Conservation (phyloP, 352 stramenopile genomes). For the Pythium aquatile region DNA sequence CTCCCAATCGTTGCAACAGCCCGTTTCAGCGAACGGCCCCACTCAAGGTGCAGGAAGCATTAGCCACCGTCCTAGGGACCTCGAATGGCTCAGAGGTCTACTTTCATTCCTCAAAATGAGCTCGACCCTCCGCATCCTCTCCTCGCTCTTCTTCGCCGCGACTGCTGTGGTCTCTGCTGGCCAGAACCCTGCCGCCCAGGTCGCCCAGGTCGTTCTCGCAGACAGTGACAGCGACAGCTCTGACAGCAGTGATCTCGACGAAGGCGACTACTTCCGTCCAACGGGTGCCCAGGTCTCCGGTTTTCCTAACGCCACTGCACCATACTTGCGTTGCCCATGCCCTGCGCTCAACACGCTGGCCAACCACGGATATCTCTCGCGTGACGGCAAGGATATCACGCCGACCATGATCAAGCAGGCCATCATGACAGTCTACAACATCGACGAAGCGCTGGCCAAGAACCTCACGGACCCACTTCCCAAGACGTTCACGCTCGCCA, state of each 20-base stretch:
- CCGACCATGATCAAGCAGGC: neutral
- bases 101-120: neutral
- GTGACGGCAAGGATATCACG: constrained; percentile 40
- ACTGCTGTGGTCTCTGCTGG: neutral
- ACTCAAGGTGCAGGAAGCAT: neutral
- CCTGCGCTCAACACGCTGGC: constrained; percentile 46
- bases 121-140: neutral
- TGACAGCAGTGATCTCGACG: neutral
- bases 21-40: neutral
- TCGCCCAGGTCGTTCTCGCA: neutral
- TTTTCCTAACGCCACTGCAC: constrained; percentile 16
- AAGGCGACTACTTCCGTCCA: constrained; percentile 35
- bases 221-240: neutral
- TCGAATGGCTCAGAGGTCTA: too few relatives aligned
- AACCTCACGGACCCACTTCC: neutral
- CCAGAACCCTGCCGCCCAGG: neutral
- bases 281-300: constrained; percentile 30
- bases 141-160: neutral
- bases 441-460: neutral
- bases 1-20: neutral
- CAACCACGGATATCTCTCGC: constrained; percentile 51
- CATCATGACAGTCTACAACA: neutral
- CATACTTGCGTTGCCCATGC: constrained; percentile 39
- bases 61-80: too few relatives aligned
- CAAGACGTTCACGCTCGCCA: neutral